Percentiles rank a stretch among this genome's conserved stretches.
Evolutionary conservation across 1,284 basidiomycete genomes (phyloP).

Genomic region (Ceratobasidium sp.): DNA sequence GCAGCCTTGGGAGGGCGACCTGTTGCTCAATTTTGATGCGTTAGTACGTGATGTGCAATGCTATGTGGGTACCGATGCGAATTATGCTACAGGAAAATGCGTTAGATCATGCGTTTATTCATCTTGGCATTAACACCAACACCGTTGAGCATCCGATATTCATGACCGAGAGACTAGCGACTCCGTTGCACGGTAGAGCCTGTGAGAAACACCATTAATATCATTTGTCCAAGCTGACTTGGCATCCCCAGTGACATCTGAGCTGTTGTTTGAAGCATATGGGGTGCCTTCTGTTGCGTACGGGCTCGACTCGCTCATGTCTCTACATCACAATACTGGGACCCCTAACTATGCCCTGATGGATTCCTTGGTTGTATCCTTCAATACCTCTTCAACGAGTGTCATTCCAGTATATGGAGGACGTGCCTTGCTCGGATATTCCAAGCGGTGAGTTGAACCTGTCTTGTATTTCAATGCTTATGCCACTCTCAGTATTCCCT

Average conservation of each 20-base stretch:
- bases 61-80: slow-evolving; percentile 22
- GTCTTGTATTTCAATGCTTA: background rate
- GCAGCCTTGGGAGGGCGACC: slow-evolving; percentile 90
- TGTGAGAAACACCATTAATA: slow-evolving; percentile 64
- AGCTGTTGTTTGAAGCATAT: slow-evolving; percentile 97
- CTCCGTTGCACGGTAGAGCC: slow-evolving; percentile 89
- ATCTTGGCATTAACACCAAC: slow-evolving; percentile 84
- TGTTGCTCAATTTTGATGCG: slow-evolving; percentile 89
- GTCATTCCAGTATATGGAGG: slow-evolving; percentile 88
- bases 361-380: slow-evolving; percentile 86
- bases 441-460: slow-evolving; percentile 73
- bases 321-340: slow-evolving; percentile 83
- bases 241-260: slow-evolving; percentile 80
- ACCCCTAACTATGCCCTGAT: slow-evolving; percentile 55
- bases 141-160: slow-evolving; percentile 90
- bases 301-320: slow-evolving; percentile 93
- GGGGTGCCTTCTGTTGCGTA: slow-evolving; percentile 88
- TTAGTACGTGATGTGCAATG: slow-evolving; percentile 70
- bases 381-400: slow-evolving; percentile 87
- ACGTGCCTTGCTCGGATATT: slow-evolving; percentile 81
- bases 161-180: slow-evolving; percentile 94
- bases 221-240: slow-evolving; percentile 48
- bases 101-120: slow-evolving; percentile 91
- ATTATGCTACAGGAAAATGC: slow-evolving; percentile 83
- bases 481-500: slow-evolving; percentile 77